A percentile compares a stretch with the other conserved stretches of the same genome.
Conservation (phyloP, 805 yeast genomes). For the Wickerhamiella qilinensis region DNA sequence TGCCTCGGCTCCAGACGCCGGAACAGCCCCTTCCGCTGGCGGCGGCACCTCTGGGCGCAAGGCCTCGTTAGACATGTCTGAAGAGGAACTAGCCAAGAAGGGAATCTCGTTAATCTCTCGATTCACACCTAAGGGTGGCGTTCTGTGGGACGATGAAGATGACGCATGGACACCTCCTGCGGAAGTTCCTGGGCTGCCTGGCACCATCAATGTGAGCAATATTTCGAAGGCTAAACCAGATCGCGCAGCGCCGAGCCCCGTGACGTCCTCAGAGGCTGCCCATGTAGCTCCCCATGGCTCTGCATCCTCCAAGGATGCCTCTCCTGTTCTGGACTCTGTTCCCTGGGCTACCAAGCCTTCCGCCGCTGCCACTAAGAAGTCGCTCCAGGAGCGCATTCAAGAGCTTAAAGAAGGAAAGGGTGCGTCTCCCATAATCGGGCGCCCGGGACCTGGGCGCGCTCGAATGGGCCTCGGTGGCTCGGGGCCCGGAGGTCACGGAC, state of each 20-base stretch:
- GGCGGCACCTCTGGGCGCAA: background rate
- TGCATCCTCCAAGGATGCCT: background rate
- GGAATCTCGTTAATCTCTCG: conserved; percentile 23
- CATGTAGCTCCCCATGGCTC: background rate
- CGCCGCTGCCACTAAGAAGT: background rate
- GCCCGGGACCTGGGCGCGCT: background rate
- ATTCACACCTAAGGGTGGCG: conserved; percentile 16
- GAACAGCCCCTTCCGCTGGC: background rate
- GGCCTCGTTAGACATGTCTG: conserved; percentile 5
- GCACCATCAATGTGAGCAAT: background rate
- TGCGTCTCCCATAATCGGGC: background rate
- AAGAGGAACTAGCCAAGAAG: conserved; percentile 21
- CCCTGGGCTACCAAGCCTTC: background rate
- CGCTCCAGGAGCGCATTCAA: conserved; percentile 4
- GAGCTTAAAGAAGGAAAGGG: conserved; percentile 1
- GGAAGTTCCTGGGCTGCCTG: no score
- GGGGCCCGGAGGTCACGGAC: conserved; percentile 2
- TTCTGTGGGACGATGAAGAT: conserved; percentile 27
- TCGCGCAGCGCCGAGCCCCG: background rate
- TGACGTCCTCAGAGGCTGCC: no score
- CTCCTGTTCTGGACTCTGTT: background rate
- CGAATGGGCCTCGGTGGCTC: conserved; percentile 1
- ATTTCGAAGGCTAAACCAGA: background rate
- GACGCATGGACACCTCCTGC: conserved; percentile 17
- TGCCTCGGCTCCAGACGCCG: conserved; percentile 1